Base-by-base conservation (phyloP, 352 stramenopile genomes). In the Phytophthora fragariae region DNA sequence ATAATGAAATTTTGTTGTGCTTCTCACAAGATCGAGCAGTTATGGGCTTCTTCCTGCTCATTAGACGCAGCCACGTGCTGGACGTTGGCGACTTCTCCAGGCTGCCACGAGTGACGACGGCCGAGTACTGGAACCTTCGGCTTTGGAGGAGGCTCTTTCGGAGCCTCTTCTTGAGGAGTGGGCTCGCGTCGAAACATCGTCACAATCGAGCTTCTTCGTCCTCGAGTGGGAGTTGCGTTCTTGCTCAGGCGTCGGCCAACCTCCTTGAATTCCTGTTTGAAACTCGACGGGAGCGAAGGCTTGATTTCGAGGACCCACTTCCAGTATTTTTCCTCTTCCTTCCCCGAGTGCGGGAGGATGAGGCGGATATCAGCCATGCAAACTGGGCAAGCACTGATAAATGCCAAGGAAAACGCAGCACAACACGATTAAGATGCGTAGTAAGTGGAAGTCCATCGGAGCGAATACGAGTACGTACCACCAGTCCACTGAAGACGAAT, bases 251-350 rank as follows among this genome's bases (percentile, higher is more conserved):
- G 46, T 24, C 73, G 60, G 1, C 62, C 35, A 9, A 54, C 55
- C 14, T 73, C 58, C 46, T 66, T 65, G 54, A 77, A 73, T 33
- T 67, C 70, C 10, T 81, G 57, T 54, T 85, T 90, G 59, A 93
- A 93, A 8, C 86, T 67, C 1, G 47, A 19, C 2, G 86, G 76
- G 3, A 93, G 70, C 9, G 39, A 55, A 29, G 84, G 83, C 41
- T 82, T 79, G 15, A 86, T 73, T 33, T 93, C 78, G 2, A 82
- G 52, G 12, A 82, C 81, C 86, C 84, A 92, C 49, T 80, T 76
- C 84, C 86, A 93, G 66, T 91, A 93, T 31, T 82, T 62, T 3
- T 89, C 70, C 44, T 90, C 83, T 56, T 91, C 86, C 10, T 84
- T 73, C 1, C 82, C 84, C 10, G 77, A 81, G 49, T 85, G 66